A percentile compares a stretch with the other conserved stretches of the same genome.
These are phyloP conservation scores for Stemphylium vesicarium DNA, from an alignment of 2,329 filamentous ascomycete species.

Conservation along the genomic window DNA sequence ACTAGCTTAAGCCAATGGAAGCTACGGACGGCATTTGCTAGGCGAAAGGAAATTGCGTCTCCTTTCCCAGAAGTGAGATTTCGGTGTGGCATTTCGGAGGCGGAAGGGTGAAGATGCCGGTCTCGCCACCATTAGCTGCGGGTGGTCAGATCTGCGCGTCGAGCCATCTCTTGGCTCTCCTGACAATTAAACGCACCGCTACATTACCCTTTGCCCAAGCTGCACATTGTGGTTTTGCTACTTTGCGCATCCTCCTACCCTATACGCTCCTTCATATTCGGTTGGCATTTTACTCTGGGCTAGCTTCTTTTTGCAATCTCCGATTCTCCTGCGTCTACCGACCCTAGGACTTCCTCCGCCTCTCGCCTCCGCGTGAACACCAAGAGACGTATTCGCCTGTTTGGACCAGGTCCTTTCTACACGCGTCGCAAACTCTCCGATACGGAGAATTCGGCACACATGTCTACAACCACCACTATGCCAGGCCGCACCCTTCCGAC, in stretches of 20 bases:
- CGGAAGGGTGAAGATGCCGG: constrained; percentile 16
- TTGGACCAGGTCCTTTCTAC: not conserved
- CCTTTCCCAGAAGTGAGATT: constrained; percentile 11
- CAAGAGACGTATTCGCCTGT: not conserved
- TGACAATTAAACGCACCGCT: constrained; percentile 21
- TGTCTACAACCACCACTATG: constrained; percentile 60
- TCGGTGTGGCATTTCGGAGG: constrained; percentile 18
- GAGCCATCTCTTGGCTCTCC: constrained; percentile 26
- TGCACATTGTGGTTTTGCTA: not conserved
- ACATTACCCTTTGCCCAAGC: constrained; percentile 11
- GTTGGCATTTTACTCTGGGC: not conserved
- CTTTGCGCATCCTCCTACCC: constrained; percentile 11
- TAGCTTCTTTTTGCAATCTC: not conserved
- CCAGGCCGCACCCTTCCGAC: constrained; percentile 82
- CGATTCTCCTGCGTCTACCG: not conserved
- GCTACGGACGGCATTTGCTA: not conserved
- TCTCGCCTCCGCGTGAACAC: not conserved
- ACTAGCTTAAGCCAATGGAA: not conserved
- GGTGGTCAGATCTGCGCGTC: constrained; percentile 25
- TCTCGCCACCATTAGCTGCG: constrained; percentile 30
- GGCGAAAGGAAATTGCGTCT: constrained; percentile 19
- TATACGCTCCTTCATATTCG: constrained; percentile 18
- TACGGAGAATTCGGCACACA: not conserved
- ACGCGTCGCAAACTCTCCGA: not conserved
- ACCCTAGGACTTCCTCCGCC: constrained; percentile 2